A percentile compares a stretch with the other conserved stretches of the same genome.
Evolutionary conservation across 2,329 filamentous ascomycete genomes (phyloP).

Genomic region (Rachicladosporium sp.): DNA sequence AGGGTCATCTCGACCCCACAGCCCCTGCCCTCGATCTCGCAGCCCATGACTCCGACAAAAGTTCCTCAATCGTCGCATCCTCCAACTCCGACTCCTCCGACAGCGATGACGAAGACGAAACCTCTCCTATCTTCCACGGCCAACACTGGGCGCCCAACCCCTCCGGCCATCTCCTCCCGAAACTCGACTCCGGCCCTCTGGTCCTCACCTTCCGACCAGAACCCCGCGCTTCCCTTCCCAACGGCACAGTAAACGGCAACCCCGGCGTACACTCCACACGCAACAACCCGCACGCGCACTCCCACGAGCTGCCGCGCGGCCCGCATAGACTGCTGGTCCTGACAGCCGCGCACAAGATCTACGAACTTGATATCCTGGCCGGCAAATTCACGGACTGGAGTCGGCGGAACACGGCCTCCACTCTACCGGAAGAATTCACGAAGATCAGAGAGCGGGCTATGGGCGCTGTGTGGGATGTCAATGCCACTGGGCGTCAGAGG

Average conservation of each 20-base stretch:
- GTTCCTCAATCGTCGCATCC: conserved; percentile 11
- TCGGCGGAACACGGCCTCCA: conserved; percentile 62
- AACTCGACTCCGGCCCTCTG: conserved; percentile 32
- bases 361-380: conserved; percentile 66
- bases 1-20: conserved; percentile 41
- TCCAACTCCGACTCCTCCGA: conserved; percentile 25
- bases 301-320: conserved; percentile 42
- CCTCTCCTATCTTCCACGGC: conserved; percentile 39
- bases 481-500: conserved; percentile 37
- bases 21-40: conserved; percentile 28
- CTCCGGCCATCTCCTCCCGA: conserved; percentile 36
- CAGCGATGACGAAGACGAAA: conserved; percentile 35
- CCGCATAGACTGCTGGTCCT: conserved; percentile 48
- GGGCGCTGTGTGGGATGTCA: conserved; percentile 70
- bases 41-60: conserved; percentile 17
- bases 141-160: conserved; percentile 68
- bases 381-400: conserved; percentile 78
- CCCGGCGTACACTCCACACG: conserved; percentile 38
- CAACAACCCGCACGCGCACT: conserved; percentile 39
- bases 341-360: conserved; percentile 54
- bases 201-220: conserved; percentile 35
- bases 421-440: conserved; percentile 61
- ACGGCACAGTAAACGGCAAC: conserved; percentile 30
- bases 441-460: conserved; percentile 68
- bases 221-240: not conserved